Evolutionary conservation across 306 rosid genomes (phyloP).

Genomic region (Medicago truncatula): DNA sequence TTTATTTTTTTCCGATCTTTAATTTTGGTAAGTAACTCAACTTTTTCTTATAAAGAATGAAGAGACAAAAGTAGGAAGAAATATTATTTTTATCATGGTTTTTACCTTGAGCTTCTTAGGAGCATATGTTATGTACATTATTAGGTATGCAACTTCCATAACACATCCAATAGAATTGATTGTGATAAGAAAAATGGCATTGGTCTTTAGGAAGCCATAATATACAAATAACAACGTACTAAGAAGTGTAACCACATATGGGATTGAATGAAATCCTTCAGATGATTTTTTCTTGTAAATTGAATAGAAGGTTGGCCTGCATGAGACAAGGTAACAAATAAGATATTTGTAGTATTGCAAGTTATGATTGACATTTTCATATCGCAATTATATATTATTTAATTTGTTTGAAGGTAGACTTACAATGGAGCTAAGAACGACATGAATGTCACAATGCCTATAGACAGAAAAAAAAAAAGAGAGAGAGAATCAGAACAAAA

Average conservation of each 20-base stretch:
- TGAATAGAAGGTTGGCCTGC: constrained; percentile 72
- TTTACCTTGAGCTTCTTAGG: constrained; percentile 57
- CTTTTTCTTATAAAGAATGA: too few relatives aligned
- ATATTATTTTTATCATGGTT: neutral
- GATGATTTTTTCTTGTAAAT: constrained; percentile 72
- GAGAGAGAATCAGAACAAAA: neutral
- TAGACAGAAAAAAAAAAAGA: constrained; percentile 21
- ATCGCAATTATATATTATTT: too few relatives aligned
- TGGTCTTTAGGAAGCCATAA: constrained; percentile 62
- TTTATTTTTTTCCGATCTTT: too few relatives aligned
- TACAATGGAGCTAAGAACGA: constrained; percentile 79
- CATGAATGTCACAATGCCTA: constrained; percentile 72
- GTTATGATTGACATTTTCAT: too few relatives aligned
- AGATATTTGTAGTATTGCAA: too few relatives aligned
- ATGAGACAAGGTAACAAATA: neutral
- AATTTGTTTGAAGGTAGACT: constrained; percentile 32
- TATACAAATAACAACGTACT: constrained; percentile 65
- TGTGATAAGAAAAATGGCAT: constrained; percentile 62
- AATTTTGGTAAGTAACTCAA: too few relatives aligned
- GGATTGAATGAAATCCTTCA: constrained; percentile 66
- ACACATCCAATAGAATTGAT: constrained; percentile 62
- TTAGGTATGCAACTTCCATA: constrained; percentile 59
- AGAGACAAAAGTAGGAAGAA: too few relatives aligned
- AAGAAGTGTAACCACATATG: constrained; percentile 69
- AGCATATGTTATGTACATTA: constrained; percentile 56